Evolutionary conservation across 345 rosid species (phyloP), one percentile per base, ranked within the genome.

Genomic region (Crucihimalaya himalaica): DNA sequence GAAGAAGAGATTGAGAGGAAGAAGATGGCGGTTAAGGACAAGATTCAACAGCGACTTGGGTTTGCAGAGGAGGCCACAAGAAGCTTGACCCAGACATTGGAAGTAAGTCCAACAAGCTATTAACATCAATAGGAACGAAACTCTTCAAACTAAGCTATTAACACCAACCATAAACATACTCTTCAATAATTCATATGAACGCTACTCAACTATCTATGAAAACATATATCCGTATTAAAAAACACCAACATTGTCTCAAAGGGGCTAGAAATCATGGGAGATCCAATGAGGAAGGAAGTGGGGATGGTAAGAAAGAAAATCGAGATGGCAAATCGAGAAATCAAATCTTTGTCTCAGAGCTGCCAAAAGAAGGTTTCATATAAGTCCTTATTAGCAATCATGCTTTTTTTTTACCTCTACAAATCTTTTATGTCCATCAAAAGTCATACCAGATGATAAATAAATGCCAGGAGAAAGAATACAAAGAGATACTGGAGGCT

Each of bases 1-100:
- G 98, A 93, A 80, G 93, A 93, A 63, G 91, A 88, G 87, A 90
- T 90, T 7, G 89, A 85, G 81, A 83, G 83, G 84, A 90, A 81
- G 85, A 93, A 83, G 73, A 80, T 74, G 84, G 82, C 84, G 25
- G 89, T 90, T 56, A 87, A 71, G 74, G 93, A 84, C 75, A 88
- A 74, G 80, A 89, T 90, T 56, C 87, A 88, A 72, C 84, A 82
- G 54, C 87, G 84, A 13, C 77, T 92, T 0, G 91, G 87, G 7
- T 85, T 85, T 35, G 96, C 94, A 1, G 93, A 93, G 63, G 93
- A 93, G 73, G 91, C 86, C 75, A 83, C 93, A 10, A 86, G 76
- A 71, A 86, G 93, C 56, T 72, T 93, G 72, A 72, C 86, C 25
- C 88, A 78, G 23, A 80, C 91, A 72, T 82, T 89, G 87, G 91